Evolutionary conservation across 371 early-diverging fungal species (phyloP).

Genomic region (Quaeritorhiza haematococci): DNA sequence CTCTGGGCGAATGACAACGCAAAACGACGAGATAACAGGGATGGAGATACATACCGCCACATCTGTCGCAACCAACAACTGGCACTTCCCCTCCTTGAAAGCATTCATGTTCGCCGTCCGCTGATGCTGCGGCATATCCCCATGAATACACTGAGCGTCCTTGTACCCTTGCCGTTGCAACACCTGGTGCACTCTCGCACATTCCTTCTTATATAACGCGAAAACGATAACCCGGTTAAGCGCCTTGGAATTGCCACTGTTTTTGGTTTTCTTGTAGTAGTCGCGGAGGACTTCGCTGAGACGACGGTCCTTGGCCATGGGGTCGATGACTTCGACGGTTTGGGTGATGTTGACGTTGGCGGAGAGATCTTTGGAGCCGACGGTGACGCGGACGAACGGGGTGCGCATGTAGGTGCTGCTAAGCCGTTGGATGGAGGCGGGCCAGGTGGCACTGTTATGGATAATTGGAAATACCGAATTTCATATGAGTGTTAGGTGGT

Average conservation of each 20-base stretch:
- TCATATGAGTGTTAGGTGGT: slow-evolving; percentile 23
- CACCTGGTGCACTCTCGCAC: slow-evolving; percentile 66
- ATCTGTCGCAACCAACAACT: slow-evolving; percentile 88
- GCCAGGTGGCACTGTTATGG: slow-evolving; percentile 55
- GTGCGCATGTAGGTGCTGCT: slow-evolving; percentile 74
- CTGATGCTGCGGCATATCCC: slow-evolving; percentile 70
- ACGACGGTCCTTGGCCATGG: slow-evolving; percentile 69
- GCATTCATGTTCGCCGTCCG: slow-evolving; percentile 39
- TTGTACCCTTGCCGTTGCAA: slow-evolving; percentile 73
- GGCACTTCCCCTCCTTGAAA: slow-evolving; percentile 57
- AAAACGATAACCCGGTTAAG: slow-evolving; percentile 88
- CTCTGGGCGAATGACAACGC: no score
- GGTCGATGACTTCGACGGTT: slow-evolving; percentile 83
- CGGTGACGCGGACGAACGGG: slow-evolving; percentile 80
- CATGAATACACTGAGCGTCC: slow-evolving; percentile 75
- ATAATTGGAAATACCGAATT: slow-evolving; percentile 30
- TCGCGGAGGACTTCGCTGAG: slow-evolving; percentile 74
- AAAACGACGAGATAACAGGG: no score
- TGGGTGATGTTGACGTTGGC: slow-evolving; percentile 91
- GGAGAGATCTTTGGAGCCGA: slow-evolving; percentile 88
- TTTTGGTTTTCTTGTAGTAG: slow-evolving; percentile 56
- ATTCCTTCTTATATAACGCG: slow-evolving; percentile 93
- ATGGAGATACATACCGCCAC: slow-evolving; percentile 82
- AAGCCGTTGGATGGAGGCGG: slow-evolving; percentile 70
- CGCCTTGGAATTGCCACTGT: slow-evolving; percentile 36